Evolutionary conservation across 2,329 filamentous ascomycete species (phyloP).

Genomic region (Boeremia exigua): DNA sequence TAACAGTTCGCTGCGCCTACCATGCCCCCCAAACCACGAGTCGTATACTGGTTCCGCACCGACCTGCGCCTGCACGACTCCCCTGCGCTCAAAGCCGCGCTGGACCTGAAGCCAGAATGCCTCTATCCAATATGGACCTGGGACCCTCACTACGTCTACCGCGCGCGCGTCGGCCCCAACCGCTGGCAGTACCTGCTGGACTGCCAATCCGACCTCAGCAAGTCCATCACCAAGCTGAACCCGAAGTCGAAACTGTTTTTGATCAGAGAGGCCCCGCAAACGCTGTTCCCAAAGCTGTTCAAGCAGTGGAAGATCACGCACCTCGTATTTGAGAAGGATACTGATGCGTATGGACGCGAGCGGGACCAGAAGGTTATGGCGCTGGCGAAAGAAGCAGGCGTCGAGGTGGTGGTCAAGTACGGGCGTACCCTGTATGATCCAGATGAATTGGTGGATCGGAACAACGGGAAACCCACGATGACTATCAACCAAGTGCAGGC

Average conservation of each 20-base stretch:
- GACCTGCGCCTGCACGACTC: slow-evolving; percentile 80
- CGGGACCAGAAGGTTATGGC: slow-evolving; percentile 66
- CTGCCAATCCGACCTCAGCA: slow-evolving; percentile 73
- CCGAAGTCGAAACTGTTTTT: slow-evolving; percentile 73
- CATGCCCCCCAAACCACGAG: slow-evolving; percentile 54
- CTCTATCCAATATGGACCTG: slow-evolving; percentile 81
- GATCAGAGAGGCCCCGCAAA: slow-evolving; percentile 74
- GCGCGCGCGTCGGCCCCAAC: slow-evolving; percentile 72
- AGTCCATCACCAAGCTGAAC: slow-evolving; percentile 72
- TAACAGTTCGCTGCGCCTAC: not conserved
- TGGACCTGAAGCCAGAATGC: slow-evolving; percentile 71
- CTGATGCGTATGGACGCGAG: slow-evolving; percentile 72
- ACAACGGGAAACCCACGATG: slow-evolving; percentile 76
- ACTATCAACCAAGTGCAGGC: slow-evolving; percentile 70
- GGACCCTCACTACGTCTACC: slow-evolving; percentile 82
- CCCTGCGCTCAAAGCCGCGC: slow-evolving; percentile 72
- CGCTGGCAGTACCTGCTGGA: slow-evolving; percentile 77
- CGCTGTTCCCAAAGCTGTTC: slow-evolving; percentile 74
- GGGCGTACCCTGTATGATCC: slow-evolving; percentile 78
- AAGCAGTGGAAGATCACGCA: slow-evolving; percentile 76
- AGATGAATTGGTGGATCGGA: slow-evolving; percentile 69
- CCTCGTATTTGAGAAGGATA: slow-evolving; percentile 80
- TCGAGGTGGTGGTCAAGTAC: slow-evolving; percentile 68
- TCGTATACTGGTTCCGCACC: slow-evolving; percentile 81
- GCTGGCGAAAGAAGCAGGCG: slow-evolving; percentile 68